Percentiles rank a stretch among this genome's conserved stretches.
Conservation (phyloP, 768 basidiomycete species). For the Russula lepida region DNA sequence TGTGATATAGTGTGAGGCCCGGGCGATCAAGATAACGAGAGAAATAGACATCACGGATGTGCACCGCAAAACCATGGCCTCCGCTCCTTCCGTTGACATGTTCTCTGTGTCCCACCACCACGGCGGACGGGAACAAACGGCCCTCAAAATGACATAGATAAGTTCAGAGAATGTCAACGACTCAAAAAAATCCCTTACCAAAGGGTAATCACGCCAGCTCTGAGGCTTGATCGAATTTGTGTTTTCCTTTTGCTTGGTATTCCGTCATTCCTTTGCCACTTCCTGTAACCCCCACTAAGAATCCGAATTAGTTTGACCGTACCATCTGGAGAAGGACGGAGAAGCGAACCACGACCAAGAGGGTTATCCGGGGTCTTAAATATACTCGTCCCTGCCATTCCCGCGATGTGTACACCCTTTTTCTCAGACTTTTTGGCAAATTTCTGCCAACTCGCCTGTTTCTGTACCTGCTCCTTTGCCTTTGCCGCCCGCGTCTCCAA, state of each 20-base stretch:
- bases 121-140: background rate
- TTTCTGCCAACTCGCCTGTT: slow-evolving; percentile 88
- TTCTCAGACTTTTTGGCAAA: slow-evolving; percentile 92
- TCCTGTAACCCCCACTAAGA: slow-evolving; percentile 13
- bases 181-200: background rate
- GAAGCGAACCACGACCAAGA: slow-evolving; percentile 61
- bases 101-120: slow-evolving; percentile 11
- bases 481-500: slow-evolving; percentile 74
- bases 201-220: slow-evolving; percentile 9
- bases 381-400: slow-evolving; percentile 80
- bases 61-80: slow-evolving; percentile 7
- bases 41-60: slow-evolving; percentile 20
- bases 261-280: slow-evolving; percentile 21
- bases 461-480: slow-evolving; percentile 77
- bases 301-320: background rate
- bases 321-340: slow-evolving; percentile 21
- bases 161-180: slow-evolving; percentile 5
- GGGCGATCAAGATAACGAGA: slow-evolving; percentile 8
- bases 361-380: slow-evolving; percentile 95
- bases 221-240: slow-evolving; percentile 14
- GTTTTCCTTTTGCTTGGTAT: slow-evolving; percentile 19
- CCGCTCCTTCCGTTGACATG: slow-evolving; percentile 12
- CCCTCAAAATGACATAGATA: background rate
- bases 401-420: slow-evolving; percentile 88
- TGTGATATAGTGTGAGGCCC: slow-evolving; percentile 12